Base-by-base conservation (phyloP, 257 asterid genomes). In the Ilex asprella region DNA sequence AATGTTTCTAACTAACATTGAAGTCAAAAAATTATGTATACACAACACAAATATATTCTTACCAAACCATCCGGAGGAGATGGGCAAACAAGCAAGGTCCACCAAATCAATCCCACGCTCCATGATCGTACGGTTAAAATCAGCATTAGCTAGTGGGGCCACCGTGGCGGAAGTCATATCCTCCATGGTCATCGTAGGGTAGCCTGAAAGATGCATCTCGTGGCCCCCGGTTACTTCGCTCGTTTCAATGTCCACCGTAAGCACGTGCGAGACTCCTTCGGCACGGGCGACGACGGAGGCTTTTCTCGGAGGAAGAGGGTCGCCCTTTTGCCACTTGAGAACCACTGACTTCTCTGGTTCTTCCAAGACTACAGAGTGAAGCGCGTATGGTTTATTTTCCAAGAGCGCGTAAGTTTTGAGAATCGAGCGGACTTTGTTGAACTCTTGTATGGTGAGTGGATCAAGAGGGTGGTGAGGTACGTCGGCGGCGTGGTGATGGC, bases 61-160 rank as follows among this genome's bases (percentile, higher is more conserved):
- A 92, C 98, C 99, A 44, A 77, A 92, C 99, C 99, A 92, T 16
- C 99, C 99, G 5, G 78, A 46, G 0, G 98, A 77, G 64, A 89
- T 66, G 15, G 98, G 98, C 74, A 92, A 73, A 72, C 98, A 92
- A 27, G 95, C 89, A 16, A 89, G 77, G 72, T 89, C 96, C 29
- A 41, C 80, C 65, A 86, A 58, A 69, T 86, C 98, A 41, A 92
- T 95, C 12, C 98, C 98, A 29, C 98, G 89, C 69, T 72, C 82
- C 29, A 71, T 56, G 62, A 92, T 79, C 76, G 95, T 81, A 73
- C 98, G 87, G 75, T 92, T 92, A 59, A 92, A 92, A 31, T 81
- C 89, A 2, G 82, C 76, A 71, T 78, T 81, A 0, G 80, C 80
- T 30, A 92, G 76, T 12, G 98, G 95, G 32, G 96, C 98, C 94